phyloP scores from a whole-genome alignment of 164 flowering plant species.

The Magnolia officinalis region DNA sequence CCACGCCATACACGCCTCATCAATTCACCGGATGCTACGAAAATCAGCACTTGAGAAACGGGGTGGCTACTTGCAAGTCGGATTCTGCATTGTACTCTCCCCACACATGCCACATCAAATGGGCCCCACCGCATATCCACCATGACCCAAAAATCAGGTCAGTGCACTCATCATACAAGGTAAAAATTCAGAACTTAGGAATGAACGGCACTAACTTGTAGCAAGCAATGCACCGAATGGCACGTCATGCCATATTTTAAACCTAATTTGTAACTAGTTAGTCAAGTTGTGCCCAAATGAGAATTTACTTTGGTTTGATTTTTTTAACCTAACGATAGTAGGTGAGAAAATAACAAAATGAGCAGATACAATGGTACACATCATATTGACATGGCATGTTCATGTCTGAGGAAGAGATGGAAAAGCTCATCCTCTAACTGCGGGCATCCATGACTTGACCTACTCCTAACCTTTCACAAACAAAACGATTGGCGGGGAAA shows the following conservation, averaged over 20 bases:
- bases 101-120: neutral
- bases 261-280: neutral
- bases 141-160: neutral
- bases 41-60: neutral
- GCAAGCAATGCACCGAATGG: neutral
- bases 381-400: neutral
- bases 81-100: neutral
- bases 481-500: neutral
- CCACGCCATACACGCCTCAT: neutral
- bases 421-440: neutral
- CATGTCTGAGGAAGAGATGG: neutral
- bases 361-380: neutral
- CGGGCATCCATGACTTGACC: neutral
- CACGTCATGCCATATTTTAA: neutral
- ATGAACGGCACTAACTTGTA: neutral
- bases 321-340: constrained; percentile 3
- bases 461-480: constrained; percentile 2
- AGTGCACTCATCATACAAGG: neutral
- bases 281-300: neutral
- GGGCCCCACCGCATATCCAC: neutral
- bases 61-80: neutral
- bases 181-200: neutral
- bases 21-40: neutral
- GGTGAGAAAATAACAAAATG: neutral
- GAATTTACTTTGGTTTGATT: neutral